Evolutionary conservation across 352 stramenopile species (phyloP), one percentile per base, ranked within the genome.

Genomic region (Blastocystis sp.): DNA sequence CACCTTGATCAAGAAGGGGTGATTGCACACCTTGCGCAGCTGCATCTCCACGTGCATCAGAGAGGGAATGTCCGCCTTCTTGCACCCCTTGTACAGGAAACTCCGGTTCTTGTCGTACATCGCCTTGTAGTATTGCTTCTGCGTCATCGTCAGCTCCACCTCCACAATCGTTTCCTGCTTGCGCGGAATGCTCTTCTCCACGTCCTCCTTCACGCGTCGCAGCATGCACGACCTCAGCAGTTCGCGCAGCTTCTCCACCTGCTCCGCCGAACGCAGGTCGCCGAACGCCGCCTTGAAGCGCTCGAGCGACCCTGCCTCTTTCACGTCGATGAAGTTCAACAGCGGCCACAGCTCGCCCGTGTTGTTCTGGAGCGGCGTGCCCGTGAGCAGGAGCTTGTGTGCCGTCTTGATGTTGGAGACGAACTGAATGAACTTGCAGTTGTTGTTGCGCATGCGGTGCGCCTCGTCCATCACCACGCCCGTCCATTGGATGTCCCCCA

Each of bases 121-220:
- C 3, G 93, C 91, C 87, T 95, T 98, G 91, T 99, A 98, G 94
- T 96, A 98, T 87, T 98, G 93, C 52, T 95, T 93, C 91, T 99
- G 97, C 95, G 98, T 98, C 84, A 97, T 93, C 23, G 94, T 97
- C 45, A 97, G 91, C 88, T 97, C 94, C 28, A 97, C 94, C 4
- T 94, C 91, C 41, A 97, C 94, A 45, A 96, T 96, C 10, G 96
- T 98, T 90, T 99, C 96, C 89, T 98, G 96, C 91, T 99, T 99
- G 3, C 95, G 94, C 11, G 95, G 96, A 23, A 98, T 91, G 84
- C 91, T 96, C 89, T 98, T 98, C 89, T 99, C 97, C 2, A 99
- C 97, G 91, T 99, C 96, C 65, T 97, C 96, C 90, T 99, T 99
- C 2, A 99, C 90, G 76, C 97, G 92, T 78, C 97, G 93, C 61